Evolutionary conservation across 2,329 filamentous ascomycete genomes (phyloP), one percentile per base, ranked within the genome.

Genomic region (Colletotrichum phormii): DNA sequence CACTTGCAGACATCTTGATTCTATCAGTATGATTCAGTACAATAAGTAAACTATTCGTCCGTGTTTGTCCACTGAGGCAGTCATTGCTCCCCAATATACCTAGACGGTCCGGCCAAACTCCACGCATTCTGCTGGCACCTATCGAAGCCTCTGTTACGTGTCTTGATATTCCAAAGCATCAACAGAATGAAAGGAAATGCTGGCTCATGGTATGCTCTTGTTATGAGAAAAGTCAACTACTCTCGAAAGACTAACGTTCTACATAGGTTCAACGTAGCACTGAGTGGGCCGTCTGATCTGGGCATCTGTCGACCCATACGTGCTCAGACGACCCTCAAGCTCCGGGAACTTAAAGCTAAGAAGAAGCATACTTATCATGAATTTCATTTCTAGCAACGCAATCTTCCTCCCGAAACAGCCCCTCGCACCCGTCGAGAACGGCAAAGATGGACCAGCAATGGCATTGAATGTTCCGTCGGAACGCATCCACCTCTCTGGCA

Each of bases 321-420:
- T 54, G 11, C 51, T 54, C 51, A 42, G 12, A 11, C 5, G 35
- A 22, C 18, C 7, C 9, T 60, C 33, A 13, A 60, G 12, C 18
- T 37, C 11, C 3, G 58, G 58, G 35, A 42, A 42, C 4, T 60
- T 11, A 13, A 60, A 60, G 22, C 58, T 42, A 2, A 24, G 22
- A 18, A 42, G 13, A n/a, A 60, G 22, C 58, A 60, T 42, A 9
- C 31, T 24, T 22, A 42, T 35, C 22, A 60, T 46, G n/a, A 46
- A 42, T 18, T 22, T 46, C 22, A 60, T 37, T 35, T 60, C 58
- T 33, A 60, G 15, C 5, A 60, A 35, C 13, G 58, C 22, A 37
- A 42, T 60, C 15, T 42, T 60, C 29, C 58, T 37, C 24, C 58
- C 58, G 22, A 60, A 60, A 24, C 58, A 60, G n/a, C 42, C 42